Conservation (phyloP, 352 stramenopile species). For the Achlya hypogyna region DNA sequence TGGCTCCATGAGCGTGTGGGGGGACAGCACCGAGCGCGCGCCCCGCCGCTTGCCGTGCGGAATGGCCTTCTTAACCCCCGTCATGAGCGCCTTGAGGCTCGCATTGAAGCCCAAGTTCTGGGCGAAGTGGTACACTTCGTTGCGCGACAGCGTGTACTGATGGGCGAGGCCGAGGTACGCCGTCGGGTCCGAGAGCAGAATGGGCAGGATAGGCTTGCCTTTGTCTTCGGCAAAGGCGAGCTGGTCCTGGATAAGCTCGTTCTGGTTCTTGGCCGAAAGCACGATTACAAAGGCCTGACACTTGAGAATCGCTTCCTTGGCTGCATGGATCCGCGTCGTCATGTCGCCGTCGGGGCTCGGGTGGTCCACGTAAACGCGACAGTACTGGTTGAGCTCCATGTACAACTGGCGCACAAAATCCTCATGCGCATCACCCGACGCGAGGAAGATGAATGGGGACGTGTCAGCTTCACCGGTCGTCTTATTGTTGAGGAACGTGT, state of each 20-base stretch:
- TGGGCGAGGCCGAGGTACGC: slow-evolving; percentile 51
- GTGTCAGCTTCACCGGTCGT: slow-evolving; percentile 23
- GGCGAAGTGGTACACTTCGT: slow-evolving; percentile 73
- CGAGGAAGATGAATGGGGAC: slow-evolving; percentile 65
- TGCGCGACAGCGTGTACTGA: slow-evolving; percentile 72
- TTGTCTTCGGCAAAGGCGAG: slow-evolving; percentile 79
- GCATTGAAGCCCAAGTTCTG: slow-evolving; percentile 70
- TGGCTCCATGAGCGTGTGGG: neutral
- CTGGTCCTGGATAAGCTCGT: slow-evolving; percentile 67
- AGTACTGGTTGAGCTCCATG: slow-evolving; percentile 39
- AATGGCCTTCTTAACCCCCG: slow-evolving; percentile 38
- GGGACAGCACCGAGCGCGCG: neutral
- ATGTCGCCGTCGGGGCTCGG: slow-evolving; percentile 40
- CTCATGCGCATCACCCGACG: slow-evolving; percentile 62
- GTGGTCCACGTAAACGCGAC: slow-evolving; percentile 30
- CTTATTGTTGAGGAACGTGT: slow-evolving; percentile 55
- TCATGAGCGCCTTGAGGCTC: slow-evolving; percentile 49
- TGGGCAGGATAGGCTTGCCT: slow-evolving; percentile 66
- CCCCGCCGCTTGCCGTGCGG: neutral
- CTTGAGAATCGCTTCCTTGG: slow-evolving; percentile 76
- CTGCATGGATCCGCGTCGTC: slow-evolving; percentile 59
- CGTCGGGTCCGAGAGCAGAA: slow-evolving; percentile 28
- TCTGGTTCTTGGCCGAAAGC: slow-evolving; percentile 67
- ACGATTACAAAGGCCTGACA: slow-evolving; percentile 67
- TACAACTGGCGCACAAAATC: slow-evolving; percentile 62